Evolutionary conservation across 2,329 filamentous ascomycete species (phyloP).

Genomic region (Ascochyta lentis): DNA sequence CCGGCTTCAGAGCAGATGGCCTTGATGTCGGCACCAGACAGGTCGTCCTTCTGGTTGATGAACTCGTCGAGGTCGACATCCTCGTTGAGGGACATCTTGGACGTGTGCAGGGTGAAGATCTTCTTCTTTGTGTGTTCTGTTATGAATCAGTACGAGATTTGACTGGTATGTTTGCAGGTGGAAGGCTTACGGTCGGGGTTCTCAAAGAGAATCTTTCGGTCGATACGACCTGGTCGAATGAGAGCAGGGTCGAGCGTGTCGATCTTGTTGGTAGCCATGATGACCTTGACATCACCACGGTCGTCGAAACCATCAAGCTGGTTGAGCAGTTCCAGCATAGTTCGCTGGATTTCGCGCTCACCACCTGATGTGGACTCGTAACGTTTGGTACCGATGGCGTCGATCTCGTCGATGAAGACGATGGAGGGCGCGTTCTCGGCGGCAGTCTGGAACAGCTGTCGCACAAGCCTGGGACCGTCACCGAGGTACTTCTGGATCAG

Average conservation of each 20-base stretch:
- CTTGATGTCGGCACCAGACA: conserved; percentile 97
- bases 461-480: conserved; percentile 91
- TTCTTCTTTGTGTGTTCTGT: conserved; percentile 93
- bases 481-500: conserved; percentile 98
- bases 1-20: conserved; percentile 98
- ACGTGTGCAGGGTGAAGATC: conserved; percentile 97
- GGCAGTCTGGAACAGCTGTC: conserved; percentile 95
- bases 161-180: no score
- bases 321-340: conserved; percentile 97
- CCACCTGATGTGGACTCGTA: conserved; percentile 97
- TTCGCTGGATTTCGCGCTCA: conserved; percentile 96
- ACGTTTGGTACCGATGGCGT: conserved; percentile 97
- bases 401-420: conserved; percentile 99
- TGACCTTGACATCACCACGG: conserved; percentile 97
- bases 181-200: conserved; percentile 68
- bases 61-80: conserved; percentile 99
- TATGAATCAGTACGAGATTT: conserved; percentile 61
- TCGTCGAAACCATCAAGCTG: conserved; percentile 99
- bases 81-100: conserved; percentile 95
- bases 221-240: conserved; percentile 96
- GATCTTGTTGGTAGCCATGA: conserved; percentile 99
- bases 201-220: conserved; percentile 90
- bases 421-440: conserved; percentile 96
- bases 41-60: conserved; percentile 96
- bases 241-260: conserved; percentile 95